phyloP scores from a whole-genome alignment of 225 moss, liverwort and hornwort genomes.

The Marchantia polymorpha region DNA sequence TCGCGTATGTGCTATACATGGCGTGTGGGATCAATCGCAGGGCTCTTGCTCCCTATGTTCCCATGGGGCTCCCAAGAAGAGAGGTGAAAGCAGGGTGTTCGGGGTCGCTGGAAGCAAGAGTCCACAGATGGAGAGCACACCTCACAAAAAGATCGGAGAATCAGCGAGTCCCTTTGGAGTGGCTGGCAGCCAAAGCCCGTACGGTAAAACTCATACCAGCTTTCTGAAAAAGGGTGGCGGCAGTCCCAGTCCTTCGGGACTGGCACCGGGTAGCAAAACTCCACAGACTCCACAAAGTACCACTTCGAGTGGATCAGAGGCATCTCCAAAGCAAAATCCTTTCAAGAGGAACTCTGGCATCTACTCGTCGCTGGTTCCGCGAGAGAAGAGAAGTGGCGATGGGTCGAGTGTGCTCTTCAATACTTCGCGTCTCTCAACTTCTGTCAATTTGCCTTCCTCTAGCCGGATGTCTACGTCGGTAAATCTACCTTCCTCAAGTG shows the following conservation, averaged over 20 bases:
- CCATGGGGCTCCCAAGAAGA: slow-evolving; percentile 4
- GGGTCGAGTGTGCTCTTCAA: slow-evolving; percentile 30
- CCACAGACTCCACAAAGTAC: slow-evolving; percentile 27
- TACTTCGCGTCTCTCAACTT: slow-evolving; percentile 31
- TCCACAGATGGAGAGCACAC: slow-evolving; percentile 13
- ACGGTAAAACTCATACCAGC: slow-evolving; percentile 14
- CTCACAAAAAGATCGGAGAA: slow-evolving; percentile 25
- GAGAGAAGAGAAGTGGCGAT: slow-evolving; percentile 29
- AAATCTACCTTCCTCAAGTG: slow-evolving; percentile 27
- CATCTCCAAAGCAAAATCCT: slow-evolving; percentile 14
- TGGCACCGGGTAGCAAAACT: slow-evolving; percentile 10
- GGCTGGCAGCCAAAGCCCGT: slow-evolving; percentile 25
- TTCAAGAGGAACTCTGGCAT: slow-evolving; percentile 14
- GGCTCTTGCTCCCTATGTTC: slow-evolving; percentile 35
- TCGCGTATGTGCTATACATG: slow-evolving; percentile 19
- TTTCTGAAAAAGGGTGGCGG: slow-evolving; percentile 19
- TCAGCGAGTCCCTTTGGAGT: slow-evolving; percentile 1
- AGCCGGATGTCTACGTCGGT: slow-evolving; percentile 33
- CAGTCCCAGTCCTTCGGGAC: slow-evolving; percentile 17
- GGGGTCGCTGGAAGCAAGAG: slow-evolving; percentile 21
- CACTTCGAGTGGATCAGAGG: slow-evolving; percentile 25
- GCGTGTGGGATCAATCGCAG: slow-evolving; percentile 28
- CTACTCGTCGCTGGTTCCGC: slow-evolving; percentile 31
- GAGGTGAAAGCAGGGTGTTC: slow-evolving; percentile 19
- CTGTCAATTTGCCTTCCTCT: slow-evolving; percentile 33